phyloP scores from a whole-genome alignment of 2,329 filamentous ascomycete species.

The Xylariales sp. region DNA sequence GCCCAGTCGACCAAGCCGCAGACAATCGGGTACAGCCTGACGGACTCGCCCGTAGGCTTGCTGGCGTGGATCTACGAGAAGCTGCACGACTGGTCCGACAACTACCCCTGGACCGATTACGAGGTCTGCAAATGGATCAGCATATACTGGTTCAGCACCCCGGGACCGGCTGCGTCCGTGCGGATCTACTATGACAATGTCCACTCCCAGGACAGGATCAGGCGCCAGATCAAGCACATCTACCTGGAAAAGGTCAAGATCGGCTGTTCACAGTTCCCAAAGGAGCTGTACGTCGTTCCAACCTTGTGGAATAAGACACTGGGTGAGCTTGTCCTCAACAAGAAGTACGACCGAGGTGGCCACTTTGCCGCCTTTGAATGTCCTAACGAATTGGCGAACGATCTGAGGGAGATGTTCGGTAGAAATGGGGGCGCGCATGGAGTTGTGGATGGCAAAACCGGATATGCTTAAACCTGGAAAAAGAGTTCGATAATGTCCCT shows the following conservation, averaged over 20 bases:
- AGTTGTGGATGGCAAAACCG: slow-evolving; percentile 3
- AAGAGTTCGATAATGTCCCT: too few species aligned
- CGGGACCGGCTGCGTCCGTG: slow-evolving; percentile 56
- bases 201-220: slow-evolving; percentile 54
- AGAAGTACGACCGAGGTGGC: slow-evolving; percentile 33
- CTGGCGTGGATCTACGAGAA: slow-evolving; percentile 81
- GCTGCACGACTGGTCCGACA: slow-evolving; percentile 69
- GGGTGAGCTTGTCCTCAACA: slow-evolving; percentile 46
- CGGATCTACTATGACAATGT: slow-evolving; percentile 68
- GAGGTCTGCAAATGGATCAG: slow-evolving; percentile 72
- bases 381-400: slow-evolving; percentile 37
- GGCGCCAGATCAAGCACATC: slow-evolving; percentile 30
- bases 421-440: slow-evolving; percentile 26
- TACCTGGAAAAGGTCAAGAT: slow-evolving; percentile 34
- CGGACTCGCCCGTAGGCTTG: slow-evolving; percentile 65
- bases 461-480: slow-evolving; percentile 4
- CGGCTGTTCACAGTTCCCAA: slow-evolving; percentile 44
- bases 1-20: slow-evolving; percentile 65
- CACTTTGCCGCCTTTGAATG: slow-evolving; percentile 48
- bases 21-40: slow-evolving; percentile 64
- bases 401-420: slow-evolving; percentile 45
- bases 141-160: slow-evolving; percentile 68
- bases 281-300: slow-evolving; percentile 43
- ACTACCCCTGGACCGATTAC: slow-evolving; percentile 69
- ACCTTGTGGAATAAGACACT: slow-evolving; percentile 44